phyloP scores from a whole-genome alignment of 2,329 filamentous ascomycete species.

The Alternaria sp. region DNA sequence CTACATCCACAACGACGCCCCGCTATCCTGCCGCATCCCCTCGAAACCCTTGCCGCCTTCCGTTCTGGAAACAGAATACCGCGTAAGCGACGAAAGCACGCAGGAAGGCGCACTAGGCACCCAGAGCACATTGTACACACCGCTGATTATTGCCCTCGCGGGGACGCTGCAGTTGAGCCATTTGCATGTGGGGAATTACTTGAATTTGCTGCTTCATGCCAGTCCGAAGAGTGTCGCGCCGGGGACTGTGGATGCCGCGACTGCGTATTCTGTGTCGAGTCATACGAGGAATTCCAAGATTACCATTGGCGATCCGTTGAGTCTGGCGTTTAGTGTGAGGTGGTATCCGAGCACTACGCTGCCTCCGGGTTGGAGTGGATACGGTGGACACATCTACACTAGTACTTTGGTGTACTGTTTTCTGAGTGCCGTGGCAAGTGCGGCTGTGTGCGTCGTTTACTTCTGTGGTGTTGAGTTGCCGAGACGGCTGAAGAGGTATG shows the following conservation, averaged over 20 bases:
- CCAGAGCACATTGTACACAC: constrained; percentile 67
- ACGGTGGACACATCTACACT: constrained; percentile 61
- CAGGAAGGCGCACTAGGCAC: constrained; percentile 49
- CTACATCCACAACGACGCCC: constrained; percentile 96
- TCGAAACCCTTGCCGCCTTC: constrained; percentile 69
- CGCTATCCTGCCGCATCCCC: constrained; percentile 88
- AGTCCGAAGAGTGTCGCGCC: constrained; percentile 61
- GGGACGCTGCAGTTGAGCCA: constrained; percentile 86
- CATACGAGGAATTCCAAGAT: constrained; percentile 67
- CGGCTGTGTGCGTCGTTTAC: constrained; percentile 63
- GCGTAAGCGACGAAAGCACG: constrained; percentile 51
- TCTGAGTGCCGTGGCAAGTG: constrained; percentile 57
- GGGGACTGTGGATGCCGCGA: constrained; percentile 84
- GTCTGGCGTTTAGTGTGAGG: constrained; percentile 78
- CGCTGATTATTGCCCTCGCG: constrained; percentile 85
- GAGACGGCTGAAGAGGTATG: constrained; percentile 63
- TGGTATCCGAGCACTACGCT: constrained; percentile 84
- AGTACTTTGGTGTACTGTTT: constrained; percentile 61
- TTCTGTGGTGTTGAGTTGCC: constrained; percentile 63
- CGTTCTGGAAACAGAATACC: constrained; percentile 45
- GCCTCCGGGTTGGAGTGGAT: constrained; percentile 64
- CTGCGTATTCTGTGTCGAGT: constrained; percentile 84
- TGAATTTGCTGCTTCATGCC: constrained; percentile 86
- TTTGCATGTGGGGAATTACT: constrained; percentile 85
- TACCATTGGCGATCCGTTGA: constrained; percentile 85